phyloP scores from a whole-genome alignment of 2,329 filamentous ascomycete genomes.

The Curvularia lunata region DNA sequence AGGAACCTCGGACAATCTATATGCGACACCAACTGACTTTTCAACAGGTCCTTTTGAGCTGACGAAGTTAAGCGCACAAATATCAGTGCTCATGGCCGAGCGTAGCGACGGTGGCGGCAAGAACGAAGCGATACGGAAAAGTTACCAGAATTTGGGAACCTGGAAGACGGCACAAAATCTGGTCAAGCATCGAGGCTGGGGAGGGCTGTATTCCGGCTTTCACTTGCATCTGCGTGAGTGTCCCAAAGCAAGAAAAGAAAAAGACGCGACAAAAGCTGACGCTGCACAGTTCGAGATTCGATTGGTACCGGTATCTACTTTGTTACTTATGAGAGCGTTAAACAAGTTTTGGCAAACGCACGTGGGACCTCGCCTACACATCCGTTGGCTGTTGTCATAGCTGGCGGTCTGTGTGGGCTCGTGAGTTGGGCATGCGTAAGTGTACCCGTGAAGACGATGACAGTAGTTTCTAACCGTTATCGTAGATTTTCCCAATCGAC shows the following conservation, averaged over 20 bases:
- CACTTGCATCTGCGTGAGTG: slow-evolving; percentile 75
- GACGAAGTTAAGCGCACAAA: slow-evolving; percentile 86
- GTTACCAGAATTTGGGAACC: slow-evolving; percentile 80
- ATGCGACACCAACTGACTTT: slow-evolving; percentile 18
- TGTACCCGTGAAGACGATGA: slow-evolving; percentile 17
- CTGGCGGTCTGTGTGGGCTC: slow-evolving; percentile 81
- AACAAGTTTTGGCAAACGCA: slow-evolving; percentile 79
- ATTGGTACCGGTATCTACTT: slow-evolving; percentile 86
- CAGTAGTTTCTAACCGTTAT: slow-evolving; percentile 10
- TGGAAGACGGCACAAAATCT: slow-evolving; percentile 78
- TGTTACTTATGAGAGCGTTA: slow-evolving; percentile 85
- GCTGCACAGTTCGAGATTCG: slow-evolving; percentile 73
- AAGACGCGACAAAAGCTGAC: slow-evolving; percentile 19
- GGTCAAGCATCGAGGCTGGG: slow-evolving; percentile 73
- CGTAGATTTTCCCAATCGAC: slow-evolving; percentile 68
- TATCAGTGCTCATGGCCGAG: slow-evolving; percentile 76
- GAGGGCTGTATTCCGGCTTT: slow-evolving; percentile 81
- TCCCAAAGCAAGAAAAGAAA: neutral
- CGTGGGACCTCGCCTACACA: slow-evolving; percentile 76
- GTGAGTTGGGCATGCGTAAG: slow-evolving; percentile 82
- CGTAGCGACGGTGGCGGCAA: slow-evolving; percentile 57
- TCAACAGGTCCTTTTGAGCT: slow-evolving; percentile 77
- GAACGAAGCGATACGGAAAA: slow-evolving; percentile 53
- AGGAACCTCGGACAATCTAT: neutral
- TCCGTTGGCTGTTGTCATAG: slow-evolving; percentile 77